A percentile compares a stretch with the other conserved stretches of the same genome.
Evolutionary conservation across 1,139 yeast genomes (phyloP).

Genomic region (Magnusiomyces tetraspermus): DNA sequence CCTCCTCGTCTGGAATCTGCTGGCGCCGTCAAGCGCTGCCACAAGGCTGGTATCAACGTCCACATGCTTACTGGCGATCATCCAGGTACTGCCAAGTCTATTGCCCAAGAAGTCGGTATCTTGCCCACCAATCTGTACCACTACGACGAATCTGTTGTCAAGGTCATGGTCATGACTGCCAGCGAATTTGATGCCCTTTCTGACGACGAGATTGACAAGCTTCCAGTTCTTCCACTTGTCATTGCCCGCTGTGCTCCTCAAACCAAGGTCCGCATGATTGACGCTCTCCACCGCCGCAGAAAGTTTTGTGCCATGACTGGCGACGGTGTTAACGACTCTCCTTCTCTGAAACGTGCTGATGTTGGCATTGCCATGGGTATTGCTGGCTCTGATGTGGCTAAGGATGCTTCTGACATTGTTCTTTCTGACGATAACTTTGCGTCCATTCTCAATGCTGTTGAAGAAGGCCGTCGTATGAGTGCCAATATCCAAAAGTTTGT

Average conservation of each 20-base stretch:
- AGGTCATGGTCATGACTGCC: slow-evolving; percentile 70
- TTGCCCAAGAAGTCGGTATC: slow-evolving; percentile 79
- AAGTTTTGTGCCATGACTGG: slow-evolving; percentile 81
- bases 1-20: slow-evolving; percentile 74
- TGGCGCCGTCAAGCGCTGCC: slow-evolving; percentile 57
- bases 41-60: slow-evolving; percentile 68
- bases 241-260: slow-evolving; percentile 83
- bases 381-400: slow-evolving; percentile 74
- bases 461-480: slow-evolving; percentile 77
- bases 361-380: slow-evolving; percentile 86
- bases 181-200: slow-evolving; percentile 55
- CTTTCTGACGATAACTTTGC: slow-evolving; percentile 71
- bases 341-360: slow-evolving; percentile 69
- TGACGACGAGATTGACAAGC: slow-evolving; percentile 53
- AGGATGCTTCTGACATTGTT: slow-evolving; percentile 70
- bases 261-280: slow-evolving; percentile 76
- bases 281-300: slow-evolving; percentile 63
- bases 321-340: slow-evolving; percentile 81
- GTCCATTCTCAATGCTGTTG: slow-evolving; percentile 66
- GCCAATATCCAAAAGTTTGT: slow-evolving; percentile 74
- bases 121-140: slow-evolving; percentile 61
- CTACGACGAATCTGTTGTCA: slow-evolving; percentile 51
- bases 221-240: slow-evolving; percentile 68
- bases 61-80: slow-evolving; percentile 85
- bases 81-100: slow-evolving; percentile 72